A percentile compares a stretch with the other conserved stretches of the same genome.
These are phyloP conservation scores for Hypoxylon sp. DNA, from an alignment of 2,329 filamentous ascomycete genomes.

Conservation along the genomic window DNA sequence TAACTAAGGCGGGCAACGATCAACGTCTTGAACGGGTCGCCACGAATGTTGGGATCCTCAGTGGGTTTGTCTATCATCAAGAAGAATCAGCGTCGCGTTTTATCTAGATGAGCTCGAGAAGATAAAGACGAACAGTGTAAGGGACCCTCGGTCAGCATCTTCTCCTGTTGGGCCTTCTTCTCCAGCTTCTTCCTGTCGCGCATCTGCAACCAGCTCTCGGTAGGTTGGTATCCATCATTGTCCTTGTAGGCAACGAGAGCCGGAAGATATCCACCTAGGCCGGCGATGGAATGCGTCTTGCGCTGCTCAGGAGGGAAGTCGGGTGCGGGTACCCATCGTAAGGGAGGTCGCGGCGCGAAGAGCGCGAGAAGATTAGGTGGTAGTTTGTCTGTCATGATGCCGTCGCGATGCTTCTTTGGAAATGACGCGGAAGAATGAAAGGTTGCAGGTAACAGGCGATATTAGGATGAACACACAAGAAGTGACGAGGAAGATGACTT, in stretches of 20 bases:
- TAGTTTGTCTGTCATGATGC: slow-evolving; percentile 91
- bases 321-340: slow-evolving; percentile 85
- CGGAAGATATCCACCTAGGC: slow-evolving; percentile 78
- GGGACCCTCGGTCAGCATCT: slow-evolving; percentile 69
- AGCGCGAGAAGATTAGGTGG: slow-evolving; percentile 91
- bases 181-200: slow-evolving; percentile 85
- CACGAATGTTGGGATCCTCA: slow-evolving; percentile 87
- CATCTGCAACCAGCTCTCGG: slow-evolving; percentile 91
- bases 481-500: slow-evolving; percentile 21
- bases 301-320: slow-evolving; percentile 87
- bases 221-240: slow-evolving; percentile 78
- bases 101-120: neutral
- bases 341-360: slow-evolving; percentile 90
- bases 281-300: slow-evolving; percentile 75
- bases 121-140: slow-evolving; percentile 63
- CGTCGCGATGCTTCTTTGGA: neutral
- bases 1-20: slow-evolving; percentile 93
- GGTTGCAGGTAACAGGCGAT: slow-evolving; percentile 7
- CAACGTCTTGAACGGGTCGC: slow-evolving; percentile 93
- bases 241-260: slow-evolving; percentile 80
- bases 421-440: slow-evolving; percentile 1
- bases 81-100: slow-evolving; percentile 32
- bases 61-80: slow-evolving; percentile 73
- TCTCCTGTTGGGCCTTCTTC: slow-evolving; percentile 74
- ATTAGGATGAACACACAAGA: slow-evolving; percentile 22